A percentile compares a stretch with the other conserved stretches of the same genome.
These are phyloP conservation scores for Jackrogersella minutella DNA, from an alignment of 495 filamentous ascomycete genomes.

Conservation along the genomic window DNA sequence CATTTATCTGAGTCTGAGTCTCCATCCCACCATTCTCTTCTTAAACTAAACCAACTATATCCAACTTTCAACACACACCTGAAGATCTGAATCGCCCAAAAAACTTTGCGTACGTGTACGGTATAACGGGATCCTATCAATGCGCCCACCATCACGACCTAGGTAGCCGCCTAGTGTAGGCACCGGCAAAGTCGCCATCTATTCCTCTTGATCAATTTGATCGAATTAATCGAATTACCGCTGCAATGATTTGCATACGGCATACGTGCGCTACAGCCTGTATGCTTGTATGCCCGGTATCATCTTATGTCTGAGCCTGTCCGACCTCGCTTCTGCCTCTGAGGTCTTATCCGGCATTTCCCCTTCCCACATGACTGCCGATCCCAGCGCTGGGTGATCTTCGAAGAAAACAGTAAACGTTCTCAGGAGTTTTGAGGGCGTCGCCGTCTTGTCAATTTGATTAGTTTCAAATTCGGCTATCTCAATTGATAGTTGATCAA, in stretches of 20 bases:
- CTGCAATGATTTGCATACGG: constrained; percentile 15
- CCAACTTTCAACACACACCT: background rate
- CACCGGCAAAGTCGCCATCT: constrained; percentile 13
- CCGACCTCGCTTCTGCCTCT: constrained; percentile 33
- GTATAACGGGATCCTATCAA: too few relatives aligned
- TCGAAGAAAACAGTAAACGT: too few relatives aligned
- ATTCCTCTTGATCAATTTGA: constrained; percentile 17
- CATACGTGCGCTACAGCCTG: constrained; percentile 19
- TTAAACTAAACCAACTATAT: background rate
- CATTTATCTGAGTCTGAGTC: constrained; percentile 24
- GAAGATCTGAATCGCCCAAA: background rate
- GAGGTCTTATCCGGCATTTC: constrained; percentile 13
- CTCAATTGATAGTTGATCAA: constrained; percentile 37
- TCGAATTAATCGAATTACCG: too few relatives aligned
- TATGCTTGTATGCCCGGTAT: constrained; percentile 4
- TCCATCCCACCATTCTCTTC: background rate
- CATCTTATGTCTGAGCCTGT: constrained; percentile 25
- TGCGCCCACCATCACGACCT: too few relatives aligned
- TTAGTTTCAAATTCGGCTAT: constrained; percentile 37
- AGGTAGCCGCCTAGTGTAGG: too few relatives aligned
- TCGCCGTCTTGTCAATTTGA: too few relatives aligned
- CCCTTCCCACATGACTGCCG: constrained; percentile 34
- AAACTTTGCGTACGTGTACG: background rate
- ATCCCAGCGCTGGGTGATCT: constrained; percentile 35
- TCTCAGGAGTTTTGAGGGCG: too few relatives aligned